A percentile compares a stretch with the other conserved stretches of the same genome.
Evolutionary conservation across 306 rosid genomes (phyloP).

Genomic region (Sicyos baderoa): DNA sequence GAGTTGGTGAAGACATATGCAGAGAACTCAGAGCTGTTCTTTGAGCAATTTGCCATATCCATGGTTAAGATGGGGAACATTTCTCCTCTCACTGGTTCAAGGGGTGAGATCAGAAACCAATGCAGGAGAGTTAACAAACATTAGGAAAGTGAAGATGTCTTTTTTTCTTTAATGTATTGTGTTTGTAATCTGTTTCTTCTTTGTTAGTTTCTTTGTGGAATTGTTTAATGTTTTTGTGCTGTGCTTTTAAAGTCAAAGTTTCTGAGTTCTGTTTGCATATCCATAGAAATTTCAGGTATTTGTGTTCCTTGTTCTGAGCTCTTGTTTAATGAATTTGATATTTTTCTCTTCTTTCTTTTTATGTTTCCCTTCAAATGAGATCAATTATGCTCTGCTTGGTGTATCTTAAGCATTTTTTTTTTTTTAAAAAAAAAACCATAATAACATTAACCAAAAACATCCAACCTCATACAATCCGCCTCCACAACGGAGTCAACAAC

Average conservation of each 20-base stretch:
- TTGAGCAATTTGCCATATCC: slow-evolving; percentile 66
- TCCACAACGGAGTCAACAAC: too few species aligned
- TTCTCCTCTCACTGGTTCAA: slow-evolving; percentile 66
- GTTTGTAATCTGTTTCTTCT: not conserved
- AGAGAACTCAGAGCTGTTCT: slow-evolving; percentile 43
- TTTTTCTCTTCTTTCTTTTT: not conserved
- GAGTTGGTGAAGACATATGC: slow-evolving; percentile 60
- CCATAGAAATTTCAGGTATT: not conserved
- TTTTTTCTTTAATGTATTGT: not conserved
- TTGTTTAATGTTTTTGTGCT: slow-evolving; percentile 1
- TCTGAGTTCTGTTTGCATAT: too few species aligned
- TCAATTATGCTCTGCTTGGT: not conserved
- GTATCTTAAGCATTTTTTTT: too few species aligned
- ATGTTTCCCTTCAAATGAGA: not conserved
- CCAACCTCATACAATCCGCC: too few species aligned
- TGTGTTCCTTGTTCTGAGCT: not conserved
- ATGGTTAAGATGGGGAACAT: slow-evolving; percentile 90
- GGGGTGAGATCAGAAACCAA: slow-evolving; percentile 66
- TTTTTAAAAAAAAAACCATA: too few species aligned
- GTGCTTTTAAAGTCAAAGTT: too few species aligned
- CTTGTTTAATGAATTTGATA: not conserved
- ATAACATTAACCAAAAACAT: too few species aligned
- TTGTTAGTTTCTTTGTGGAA: not conserved
- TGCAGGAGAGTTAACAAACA: slow-evolving; percentile 49
- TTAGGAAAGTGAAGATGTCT: slow-evolving; percentile 7